Conservation (phyloP, 257 asterid genomes). For the Datura wrightii region DNA sequence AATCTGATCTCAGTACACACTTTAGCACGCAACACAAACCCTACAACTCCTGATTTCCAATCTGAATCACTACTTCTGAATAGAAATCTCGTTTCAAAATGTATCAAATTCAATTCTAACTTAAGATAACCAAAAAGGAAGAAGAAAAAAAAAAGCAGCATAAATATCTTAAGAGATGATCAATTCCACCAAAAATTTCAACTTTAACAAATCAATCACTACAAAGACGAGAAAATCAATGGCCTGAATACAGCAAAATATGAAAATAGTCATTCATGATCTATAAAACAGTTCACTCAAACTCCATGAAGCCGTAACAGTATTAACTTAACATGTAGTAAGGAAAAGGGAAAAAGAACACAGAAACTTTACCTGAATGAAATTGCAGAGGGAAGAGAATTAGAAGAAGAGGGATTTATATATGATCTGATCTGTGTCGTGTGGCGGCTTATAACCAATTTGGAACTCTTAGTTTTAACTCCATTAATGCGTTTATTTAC, state of each 20-base stretch:
- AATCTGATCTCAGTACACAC: slow-evolving; percentile 8
- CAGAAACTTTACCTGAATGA: slow-evolving; percentile 34
- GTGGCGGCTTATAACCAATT: slow-evolving; percentile 45
- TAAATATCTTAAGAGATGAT: not conserved
- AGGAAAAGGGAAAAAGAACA: not conserved
- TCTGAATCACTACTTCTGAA: not conserved
- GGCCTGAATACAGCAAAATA: not conserved
- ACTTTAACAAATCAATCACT: not conserved
- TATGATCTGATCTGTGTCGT: slow-evolving; percentile 20
- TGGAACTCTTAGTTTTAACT: not conserved
- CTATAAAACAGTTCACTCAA: not conserved
- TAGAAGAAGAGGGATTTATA: not conserved
- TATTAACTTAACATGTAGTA: not conserved
- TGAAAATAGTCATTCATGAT: not conserved
- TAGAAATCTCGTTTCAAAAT: not conserved
- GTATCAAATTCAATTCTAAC: not conserved
- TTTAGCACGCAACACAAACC: not conserved
- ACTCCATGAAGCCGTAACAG: not conserved
- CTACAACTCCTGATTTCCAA: slow-evolving; percentile 11
- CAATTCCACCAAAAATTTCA: not conserved
- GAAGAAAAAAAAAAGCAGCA: no score
- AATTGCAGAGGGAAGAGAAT: slow-evolving; percentile 31
- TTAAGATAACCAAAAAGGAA: not conserved
- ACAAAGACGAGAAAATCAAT: not conserved
- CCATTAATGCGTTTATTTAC: not conserved